phyloP scores from a whole-genome alignment of 805 yeast species.

The Yarrowia alimentaria region DNA sequence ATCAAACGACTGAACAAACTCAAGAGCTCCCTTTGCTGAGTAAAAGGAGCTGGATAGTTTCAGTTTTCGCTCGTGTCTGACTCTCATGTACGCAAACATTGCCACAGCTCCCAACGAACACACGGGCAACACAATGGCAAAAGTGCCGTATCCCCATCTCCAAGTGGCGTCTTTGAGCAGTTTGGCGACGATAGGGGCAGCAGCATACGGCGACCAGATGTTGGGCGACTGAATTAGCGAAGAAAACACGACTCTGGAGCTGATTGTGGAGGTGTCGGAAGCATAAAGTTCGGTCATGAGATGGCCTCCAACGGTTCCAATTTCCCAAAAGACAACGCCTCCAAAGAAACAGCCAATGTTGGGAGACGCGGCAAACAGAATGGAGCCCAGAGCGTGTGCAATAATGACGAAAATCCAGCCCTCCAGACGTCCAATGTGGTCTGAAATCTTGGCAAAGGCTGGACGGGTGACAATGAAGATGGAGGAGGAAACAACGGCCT shows the following conservation, averaged over 20 bases:
- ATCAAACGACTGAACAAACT: not conserved
- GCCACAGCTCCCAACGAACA: not conserved
- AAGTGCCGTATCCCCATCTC: conserved; percentile 54
- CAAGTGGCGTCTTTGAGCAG: conserved; percentile 45
- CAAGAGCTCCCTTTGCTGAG: not conserved
- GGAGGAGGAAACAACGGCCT: not conserved
- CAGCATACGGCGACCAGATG: conserved; percentile 9
- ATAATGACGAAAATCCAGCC: conserved; percentile 1
- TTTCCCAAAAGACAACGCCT: conserved; percentile 4
- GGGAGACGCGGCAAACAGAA: conserved; percentile 3
- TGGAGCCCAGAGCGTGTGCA: not conserved
- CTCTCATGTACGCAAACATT: not conserved
- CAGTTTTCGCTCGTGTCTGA: not conserved
- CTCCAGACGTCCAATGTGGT: conserved; percentile 20
- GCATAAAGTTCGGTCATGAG: conserved; percentile 22
- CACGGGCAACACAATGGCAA: conserved; percentile 46
- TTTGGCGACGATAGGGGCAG: conserved; percentile 7
- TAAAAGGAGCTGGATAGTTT: not conserved
- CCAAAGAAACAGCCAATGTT: conserved; percentile 19
- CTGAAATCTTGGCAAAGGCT: conserved; percentile 10
- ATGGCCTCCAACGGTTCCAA: conserved; percentile 18
- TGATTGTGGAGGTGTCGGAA: conserved; percentile 9
- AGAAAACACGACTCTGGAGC: conserved; percentile 1
- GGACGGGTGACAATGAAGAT: conserved; percentile 12
- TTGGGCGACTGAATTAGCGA: conserved; percentile 11